phyloP scores from a whole-genome alignment of 1,139 yeast species.

The Entelexis paramagnoliae region DNA sequence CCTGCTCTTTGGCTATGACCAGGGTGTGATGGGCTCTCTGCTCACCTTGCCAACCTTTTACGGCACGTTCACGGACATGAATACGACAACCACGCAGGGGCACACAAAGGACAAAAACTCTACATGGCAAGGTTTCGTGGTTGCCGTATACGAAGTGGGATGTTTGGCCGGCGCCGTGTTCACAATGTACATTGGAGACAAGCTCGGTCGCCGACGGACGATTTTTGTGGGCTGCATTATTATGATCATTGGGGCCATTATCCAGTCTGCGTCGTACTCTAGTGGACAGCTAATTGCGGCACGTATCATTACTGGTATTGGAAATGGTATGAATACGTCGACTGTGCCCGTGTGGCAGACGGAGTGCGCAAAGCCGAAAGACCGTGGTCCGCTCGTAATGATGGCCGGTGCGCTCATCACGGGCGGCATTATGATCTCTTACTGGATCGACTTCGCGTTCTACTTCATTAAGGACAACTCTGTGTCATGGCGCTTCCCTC shows the following conservation, averaged over 20 bases:
- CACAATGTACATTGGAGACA: conserved; percentile 55
- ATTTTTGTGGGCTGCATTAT: conserved; percentile 50
- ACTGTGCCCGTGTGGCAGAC: conserved; percentile 78
- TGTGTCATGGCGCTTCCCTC: conserved; percentile 32
- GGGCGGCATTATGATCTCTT: conserved; percentile 59
- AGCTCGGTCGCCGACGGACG: conserved; percentile 54
- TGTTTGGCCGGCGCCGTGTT: conserved; percentile 61
- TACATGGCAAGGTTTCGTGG: conserved; percentile 48
- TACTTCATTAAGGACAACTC: conserved; percentile 39
- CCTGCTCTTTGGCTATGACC: conserved; percentile 67
- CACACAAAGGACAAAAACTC: conserved; percentile 15
- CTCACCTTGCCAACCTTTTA: conserved; percentile 20
- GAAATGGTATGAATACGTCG: conserved; percentile 69
- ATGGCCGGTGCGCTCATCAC: conserved; percentile 64
- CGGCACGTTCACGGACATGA: conserved; percentile 27
- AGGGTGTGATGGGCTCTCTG: conserved; percentile 63
- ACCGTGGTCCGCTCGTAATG: conserved; percentile 62
- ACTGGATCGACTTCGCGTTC: conserved; percentile 60
- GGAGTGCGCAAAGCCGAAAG: conserved; percentile 61
- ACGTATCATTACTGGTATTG: conserved; percentile 64
- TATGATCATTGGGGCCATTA: conserved; percentile 52
- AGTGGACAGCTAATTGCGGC: conserved; percentile 65
- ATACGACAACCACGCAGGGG: conserved; percentile 13
- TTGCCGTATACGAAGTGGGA: conserved; percentile 65
- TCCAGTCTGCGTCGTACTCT: conserved; percentile 48